A percentile compares a stretch with the other conserved stretches of the same genome.
Conservation (phyloP, 108 stramenopile genomes). For the Nitzschia sp. region DNA sequence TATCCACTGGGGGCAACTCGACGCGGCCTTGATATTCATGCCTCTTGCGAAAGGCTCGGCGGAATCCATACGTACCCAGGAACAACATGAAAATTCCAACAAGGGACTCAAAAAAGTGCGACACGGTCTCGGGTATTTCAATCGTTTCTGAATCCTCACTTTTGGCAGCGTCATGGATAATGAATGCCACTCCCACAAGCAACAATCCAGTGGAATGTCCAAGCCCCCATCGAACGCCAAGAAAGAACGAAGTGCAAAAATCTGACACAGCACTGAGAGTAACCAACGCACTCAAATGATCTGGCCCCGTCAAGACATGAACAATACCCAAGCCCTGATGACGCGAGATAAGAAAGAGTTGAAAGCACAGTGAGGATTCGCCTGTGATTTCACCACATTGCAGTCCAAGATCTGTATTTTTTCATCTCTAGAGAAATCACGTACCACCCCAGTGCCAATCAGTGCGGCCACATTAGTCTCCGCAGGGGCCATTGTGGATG, state of each 20-base stretch:
- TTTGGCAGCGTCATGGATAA: constrained; percentile 19
- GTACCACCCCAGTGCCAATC: neutral
- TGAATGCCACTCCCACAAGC: constrained; percentile 57
- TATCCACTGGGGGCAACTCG: neutral
- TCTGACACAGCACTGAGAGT: constrained; percentile 53
- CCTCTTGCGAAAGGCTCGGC: constrained; percentile 32
- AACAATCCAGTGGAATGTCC: constrained; percentile 67
- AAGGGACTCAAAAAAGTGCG: constrained; percentile 49
- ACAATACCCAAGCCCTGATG: constrained; percentile 51
- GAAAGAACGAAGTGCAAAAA: constrained; percentile 33
- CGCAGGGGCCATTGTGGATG: no score
- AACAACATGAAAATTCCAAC: constrained; percentile 74
- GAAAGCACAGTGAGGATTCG: neutral
- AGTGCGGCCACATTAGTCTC: no score
- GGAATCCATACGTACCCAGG: constrained; percentile 58
- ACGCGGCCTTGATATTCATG: neutral
- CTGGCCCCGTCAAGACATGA: constrained; percentile 81
- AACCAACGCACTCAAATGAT: constrained; percentile 77
- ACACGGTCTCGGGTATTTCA: constrained; percentile 39
- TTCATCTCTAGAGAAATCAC: neutral
- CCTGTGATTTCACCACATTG: neutral
- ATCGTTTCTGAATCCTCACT: constrained; percentile 16
- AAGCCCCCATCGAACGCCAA: constrained; percentile 74
- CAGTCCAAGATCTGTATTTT: neutral
- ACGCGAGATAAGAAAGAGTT: neutral